These are phyloP conservation scores for Cyclotella sp. DNA, from an alignment of 108 stramenopile species.

Conservation along the genomic window DNA sequence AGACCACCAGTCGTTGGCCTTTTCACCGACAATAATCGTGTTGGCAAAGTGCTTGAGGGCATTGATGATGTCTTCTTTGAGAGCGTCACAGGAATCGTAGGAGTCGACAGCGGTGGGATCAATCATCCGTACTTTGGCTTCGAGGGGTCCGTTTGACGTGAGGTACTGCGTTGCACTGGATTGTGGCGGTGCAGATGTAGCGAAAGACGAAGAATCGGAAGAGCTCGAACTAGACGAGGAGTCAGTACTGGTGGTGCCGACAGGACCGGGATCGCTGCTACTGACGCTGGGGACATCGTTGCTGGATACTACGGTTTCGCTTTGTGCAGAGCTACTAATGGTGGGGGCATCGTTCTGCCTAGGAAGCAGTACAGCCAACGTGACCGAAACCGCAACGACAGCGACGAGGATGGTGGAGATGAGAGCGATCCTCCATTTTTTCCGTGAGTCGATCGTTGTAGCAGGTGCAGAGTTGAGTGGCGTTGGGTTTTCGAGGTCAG, in stretches of 20 bases:
- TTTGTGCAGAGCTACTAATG: neutral
- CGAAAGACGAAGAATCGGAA: neutral
- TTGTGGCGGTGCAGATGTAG: neutral
- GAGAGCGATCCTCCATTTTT: conserved; percentile 28
- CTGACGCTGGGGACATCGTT: conserved; percentile 1
- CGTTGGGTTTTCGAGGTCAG: conserved; percentile 10
- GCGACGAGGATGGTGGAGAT: conserved; percentile 26
- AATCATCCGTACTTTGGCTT: conserved; percentile 46
- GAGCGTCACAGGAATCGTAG: conserved; percentile 43
- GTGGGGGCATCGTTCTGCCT: neutral
- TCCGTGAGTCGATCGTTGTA: conserved; percentile 13
- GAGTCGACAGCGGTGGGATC: conserved; percentile 36
- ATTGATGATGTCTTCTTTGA: conserved; percentile 47
- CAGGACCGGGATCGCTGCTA: neutral
- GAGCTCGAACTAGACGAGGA: neutral
- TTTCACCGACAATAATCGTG: conserved; percentile 38
- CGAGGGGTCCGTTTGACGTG: conserved; percentile 32
- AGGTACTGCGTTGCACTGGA: conserved; percentile 21
- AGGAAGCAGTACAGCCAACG: conserved; percentile 27
- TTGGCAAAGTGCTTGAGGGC: conserved; percentile 54
- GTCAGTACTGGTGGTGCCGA: too few relatives aligned
- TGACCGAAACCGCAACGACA: conserved; percentile 23
- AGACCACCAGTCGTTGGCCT: conserved; percentile 18
- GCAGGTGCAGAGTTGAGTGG: neutral
- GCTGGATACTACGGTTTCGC: neutral